A percentile compares a stretch with the other conserved stretches of the same genome.
These are phyloP conservation scores for Plasmodium knowlesi DNA, from an alignment of 169 alveolate species.

Conservation along the genomic window DNA sequence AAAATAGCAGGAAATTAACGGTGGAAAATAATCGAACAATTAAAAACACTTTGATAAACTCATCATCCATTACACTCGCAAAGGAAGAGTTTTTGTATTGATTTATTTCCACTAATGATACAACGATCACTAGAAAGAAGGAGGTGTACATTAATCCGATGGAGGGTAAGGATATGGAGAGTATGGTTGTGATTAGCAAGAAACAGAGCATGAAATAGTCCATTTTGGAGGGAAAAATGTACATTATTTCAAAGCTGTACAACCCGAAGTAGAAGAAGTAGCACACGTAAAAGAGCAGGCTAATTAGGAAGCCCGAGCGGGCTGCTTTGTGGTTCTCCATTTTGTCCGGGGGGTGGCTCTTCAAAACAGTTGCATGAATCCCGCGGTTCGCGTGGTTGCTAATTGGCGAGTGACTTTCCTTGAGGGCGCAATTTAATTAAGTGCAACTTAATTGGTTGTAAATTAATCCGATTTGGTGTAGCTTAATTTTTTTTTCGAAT, in stretches of 20 bases:
- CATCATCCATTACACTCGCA: neutral
- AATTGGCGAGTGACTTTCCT: neutral
- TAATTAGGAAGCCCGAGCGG: neutral
- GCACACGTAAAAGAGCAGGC: conserved; percentile 12
- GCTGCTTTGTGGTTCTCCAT: conserved; percentile 1
- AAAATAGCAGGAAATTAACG: conserved; percentile 15
- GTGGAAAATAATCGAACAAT: conserved; percentile 21
- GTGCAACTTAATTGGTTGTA: neutral
- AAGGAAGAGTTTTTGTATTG: neutral
- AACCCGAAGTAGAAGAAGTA: conserved; percentile 15
- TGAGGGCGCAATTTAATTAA: neutral
- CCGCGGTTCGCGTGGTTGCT: neutral
- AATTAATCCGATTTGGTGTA: neutral
- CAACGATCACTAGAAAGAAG: conserved; percentile 5
- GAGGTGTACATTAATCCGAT: neutral
- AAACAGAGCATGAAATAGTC: conserved; percentile 1
- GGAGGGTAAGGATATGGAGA: conserved; percentile 15
- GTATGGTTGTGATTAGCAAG: neutral
- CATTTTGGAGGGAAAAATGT: neutral
- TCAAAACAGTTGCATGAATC: neutral
- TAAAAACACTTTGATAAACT: conserved; percentile 38
- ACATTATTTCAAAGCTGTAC: conserved; percentile 6
- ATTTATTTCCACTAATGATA: conserved; percentile 8
- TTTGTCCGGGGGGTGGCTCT: neutral
- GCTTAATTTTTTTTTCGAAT: neutral